A percentile compares a stretch with the other conserved stretches of the same genome.
These are phyloP conservation scores for Trametes maxima DNA, from an alignment of 768 basidiomycete genomes.

Conservation along the genomic window DNA sequence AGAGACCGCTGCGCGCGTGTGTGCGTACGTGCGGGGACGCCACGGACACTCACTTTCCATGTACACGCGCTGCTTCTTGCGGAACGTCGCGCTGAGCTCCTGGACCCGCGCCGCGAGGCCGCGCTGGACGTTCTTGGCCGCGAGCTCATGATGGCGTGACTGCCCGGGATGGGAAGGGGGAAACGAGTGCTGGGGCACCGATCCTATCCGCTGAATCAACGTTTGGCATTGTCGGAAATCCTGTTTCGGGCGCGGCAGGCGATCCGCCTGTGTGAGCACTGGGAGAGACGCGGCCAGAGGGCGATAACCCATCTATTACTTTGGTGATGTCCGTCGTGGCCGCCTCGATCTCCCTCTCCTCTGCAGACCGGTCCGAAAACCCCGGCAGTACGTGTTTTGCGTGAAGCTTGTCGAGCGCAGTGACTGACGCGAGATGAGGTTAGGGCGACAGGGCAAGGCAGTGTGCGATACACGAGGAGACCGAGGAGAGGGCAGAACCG, in stretches of 20 bases:
- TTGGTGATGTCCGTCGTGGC: constrained; percentile 87
- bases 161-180: constrained; percentile 52
- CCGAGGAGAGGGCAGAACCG: constrained; percentile 7
- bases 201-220: constrained; percentile 76
- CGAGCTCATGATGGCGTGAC: constrained; percentile 55
- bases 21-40: not conserved
- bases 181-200: constrained; percentile 59
- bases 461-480: constrained; percentile 20
- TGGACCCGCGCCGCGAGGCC: constrained; percentile 96
- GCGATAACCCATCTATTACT: constrained; percentile 43
- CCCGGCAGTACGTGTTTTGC: constrained; percentile 96
- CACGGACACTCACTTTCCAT: constrained; percentile 83
- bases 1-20: too few relatives aligned
- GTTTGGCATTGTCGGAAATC: constrained; percentile 45
- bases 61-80: constrained; percentile 98
- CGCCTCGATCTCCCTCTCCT: constrained; percentile 91
- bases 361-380: constrained; percentile 90
- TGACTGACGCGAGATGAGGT: constrained; percentile 53
- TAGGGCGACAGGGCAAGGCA: constrained; percentile 14
- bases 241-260: constrained; percentile 26
- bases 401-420: constrained; percentile 90
- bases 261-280: constrained; percentile 1
- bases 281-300: not conserved
- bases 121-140: constrained; percentile 93
- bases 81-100: constrained; percentile 86